Percentiles rank a stretch among this genome's conserved stretches.
These are phyloP conservation scores for Malus sylvestris DNA, from an alignment of 306 rosid species.

Conservation along the genomic window DNA sequence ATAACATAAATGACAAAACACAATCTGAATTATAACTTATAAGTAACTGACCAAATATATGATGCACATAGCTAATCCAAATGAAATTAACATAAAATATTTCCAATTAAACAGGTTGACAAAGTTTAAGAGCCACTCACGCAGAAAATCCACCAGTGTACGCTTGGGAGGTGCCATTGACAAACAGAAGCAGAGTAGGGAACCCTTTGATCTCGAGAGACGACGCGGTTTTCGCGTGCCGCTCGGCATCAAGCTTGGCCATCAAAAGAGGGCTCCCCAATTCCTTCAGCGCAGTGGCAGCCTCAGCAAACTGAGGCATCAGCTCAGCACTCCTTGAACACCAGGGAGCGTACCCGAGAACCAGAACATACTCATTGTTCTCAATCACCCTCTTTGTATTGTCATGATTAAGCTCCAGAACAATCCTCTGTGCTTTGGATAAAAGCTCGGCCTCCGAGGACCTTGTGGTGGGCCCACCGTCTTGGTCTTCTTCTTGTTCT, in stretches of 20 bases:
- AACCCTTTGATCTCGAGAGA: conserved; percentile 72
- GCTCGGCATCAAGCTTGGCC: conserved; percentile 89
- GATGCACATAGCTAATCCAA: conserved; percentile 5
- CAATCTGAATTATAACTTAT: not conserved
- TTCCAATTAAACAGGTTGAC: not conserved
- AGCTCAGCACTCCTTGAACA: conserved; percentile 91
- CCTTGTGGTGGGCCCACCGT: conserved; percentile 15
- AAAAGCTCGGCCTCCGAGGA: conserved; percentile 74
- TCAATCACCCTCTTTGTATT: conserved; percentile 58
- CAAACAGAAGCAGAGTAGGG: conserved; percentile 80
- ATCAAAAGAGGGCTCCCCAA: conserved; percentile 56
- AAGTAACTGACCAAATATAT: not conserved
- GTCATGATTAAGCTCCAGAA: conserved; percentile 66
- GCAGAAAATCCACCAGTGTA: conserved; percentile 89
- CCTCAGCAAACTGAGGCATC: conserved; percentile 94
- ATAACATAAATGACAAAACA: not conserved
- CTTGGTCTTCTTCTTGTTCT: conserved; percentile 30
- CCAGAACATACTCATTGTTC: conserved; percentile 61
- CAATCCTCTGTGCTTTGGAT: conserved; percentile 83
- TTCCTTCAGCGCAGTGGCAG: conserved; percentile 69
- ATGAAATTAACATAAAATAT: not conserved
- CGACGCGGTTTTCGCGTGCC: conserved; percentile 69
- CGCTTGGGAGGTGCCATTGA: conserved; percentile 72
- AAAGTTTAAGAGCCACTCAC: conserved; percentile 32
- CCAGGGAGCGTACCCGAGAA: conserved; percentile 96